Conservation (phyloP, 345 rosid genomes). For the Cardamine chenopodiifolia region DNA sequence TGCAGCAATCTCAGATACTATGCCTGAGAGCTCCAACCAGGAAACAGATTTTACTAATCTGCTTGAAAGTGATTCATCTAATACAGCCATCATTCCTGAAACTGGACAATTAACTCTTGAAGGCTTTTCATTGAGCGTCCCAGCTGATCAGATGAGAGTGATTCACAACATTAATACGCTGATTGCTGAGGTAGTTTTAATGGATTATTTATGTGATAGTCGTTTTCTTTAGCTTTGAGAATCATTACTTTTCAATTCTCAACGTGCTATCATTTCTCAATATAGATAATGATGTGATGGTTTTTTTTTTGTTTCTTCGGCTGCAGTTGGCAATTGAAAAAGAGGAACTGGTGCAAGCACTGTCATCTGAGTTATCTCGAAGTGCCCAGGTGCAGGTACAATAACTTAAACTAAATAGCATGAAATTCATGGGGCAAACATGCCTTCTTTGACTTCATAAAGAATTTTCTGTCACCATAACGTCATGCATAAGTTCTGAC, state of each 20-base stretch:
- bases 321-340: constrained; percentile 84
- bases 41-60: constrained; percentile 47
- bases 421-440: neutral
- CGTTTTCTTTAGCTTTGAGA: constrained; percentile 4
- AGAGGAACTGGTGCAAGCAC: constrained; percentile 76
- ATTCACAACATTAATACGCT: constrained; percentile 70
- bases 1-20: constrained; percentile 42
- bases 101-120: constrained; percentile 52
- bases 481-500: neutral
- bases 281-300: constrained; percentile 3
- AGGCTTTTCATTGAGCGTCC: constrained; percentile 63
- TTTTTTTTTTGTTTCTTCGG: constrained; percentile 19
- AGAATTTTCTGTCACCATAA: constrained; percentile 13
- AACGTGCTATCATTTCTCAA: constrained; percentile 16
- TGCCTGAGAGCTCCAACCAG: constrained; percentile 45
- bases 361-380: constrained; percentile 74
- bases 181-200: constrained; percentile 70
- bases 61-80: constrained; percentile 48
- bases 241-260: neutral
- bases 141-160: constrained; percentile 77
- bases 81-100: constrained; percentile 47
- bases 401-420: neutral
- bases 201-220: neutral
- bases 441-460: neutral
- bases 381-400: constrained; percentile 77